Conservation (phyloP, 768 basidiomycete genomes). For the Phlebiopsis gigantea region DNA sequence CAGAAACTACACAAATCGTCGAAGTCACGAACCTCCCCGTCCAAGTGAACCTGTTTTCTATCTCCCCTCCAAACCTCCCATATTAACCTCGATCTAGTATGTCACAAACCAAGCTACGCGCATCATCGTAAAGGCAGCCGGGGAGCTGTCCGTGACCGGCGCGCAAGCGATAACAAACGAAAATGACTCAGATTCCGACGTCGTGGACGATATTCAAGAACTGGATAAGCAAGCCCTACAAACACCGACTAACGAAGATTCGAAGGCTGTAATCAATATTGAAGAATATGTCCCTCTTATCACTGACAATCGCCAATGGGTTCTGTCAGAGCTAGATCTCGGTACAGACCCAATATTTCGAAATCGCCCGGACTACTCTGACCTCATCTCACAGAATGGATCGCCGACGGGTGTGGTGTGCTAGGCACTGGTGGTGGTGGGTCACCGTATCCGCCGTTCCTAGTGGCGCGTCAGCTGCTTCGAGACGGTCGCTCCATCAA, state of each 20-base stretch:
- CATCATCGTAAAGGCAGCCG: conserved; percentile 58
- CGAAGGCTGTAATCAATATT: conserved; percentile 11
- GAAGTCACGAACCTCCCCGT: conserved; percentile 54
- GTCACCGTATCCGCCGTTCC: conserved; percentile 45
- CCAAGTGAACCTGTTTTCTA: conserved; percentile 26
- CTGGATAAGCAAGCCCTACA: background rate
- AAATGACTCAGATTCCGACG: background rate
- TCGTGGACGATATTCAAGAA: background rate
- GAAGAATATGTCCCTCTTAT: conserved; percentile 21
- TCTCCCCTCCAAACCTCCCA: background rate
- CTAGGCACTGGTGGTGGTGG: conserved; percentile 64
- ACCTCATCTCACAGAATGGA: conserved; percentile 43
- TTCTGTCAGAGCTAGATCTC: conserved; percentile 25
- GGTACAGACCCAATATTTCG: conserved; percentile 34
- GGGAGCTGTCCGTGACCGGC: conserved; percentile 34
- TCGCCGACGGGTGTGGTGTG: conserved; percentile 58
- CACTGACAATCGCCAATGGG: conserved; percentile 14
- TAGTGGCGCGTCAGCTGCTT: conserved; percentile 47
- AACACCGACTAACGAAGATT: background rate
- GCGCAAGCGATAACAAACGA: conserved; percentile 1
- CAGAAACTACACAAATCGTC: conserved; percentile 39
- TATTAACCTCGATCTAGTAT: conserved; percentile 28
- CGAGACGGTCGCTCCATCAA: conserved; percentile 34
- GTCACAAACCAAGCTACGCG: conserved; percentile 46
- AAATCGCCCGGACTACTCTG: conserved; percentile 27